Evolutionary conservation across 345 rosid genomes (phyloP), one percentile per base, ranked within the genome.

Genomic region (Limnanthes douglasii): DNA sequence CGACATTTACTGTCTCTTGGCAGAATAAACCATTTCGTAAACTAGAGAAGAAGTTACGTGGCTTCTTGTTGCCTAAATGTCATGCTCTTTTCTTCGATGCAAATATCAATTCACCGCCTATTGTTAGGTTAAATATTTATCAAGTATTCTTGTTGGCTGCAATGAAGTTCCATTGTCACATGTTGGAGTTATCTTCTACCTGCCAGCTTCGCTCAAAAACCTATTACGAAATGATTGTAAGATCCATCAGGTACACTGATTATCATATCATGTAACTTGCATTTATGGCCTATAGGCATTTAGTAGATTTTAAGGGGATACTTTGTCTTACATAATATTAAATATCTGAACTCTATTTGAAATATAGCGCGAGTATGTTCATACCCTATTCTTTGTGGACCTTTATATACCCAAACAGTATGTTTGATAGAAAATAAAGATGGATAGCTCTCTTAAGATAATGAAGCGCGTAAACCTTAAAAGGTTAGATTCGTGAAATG

Each of bases 91-190:
- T 88, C 56, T 73, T 64, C 2, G 97, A 88, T 56, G 61, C 78
- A 1, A 73, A 78, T 50, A 73, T 88, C 48, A 83, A 88, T 57
- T 69, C 93, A 1, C 60, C 64, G 19, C 64, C 51, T 11, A 65
- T 70, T 14, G 73, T 73, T 29, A 67, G 83, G 69, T 50, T 86
- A 57, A 86, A 86, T 51, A 57, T 78, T 65, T 82, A 75, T 57
- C 94, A 86, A 63, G 57, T 61, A 30, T 78, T 86, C 46, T 41
- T 86, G 57, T 38, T 82, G 42, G 64, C 75, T 49, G 94, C 93
- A 11, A 82, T 86, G 93, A 86, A 82, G 48, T 78, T 65, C 49
- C 94, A 75, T 34, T 70, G 93, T 51, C 73, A 72, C 41, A 43
- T 66, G 18, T 54, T 67, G 5, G 72, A 70, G 30, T 36, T 78